Conservation (phyloP, 257 asterid genomes). For the Ilex aquifolium region DNA sequence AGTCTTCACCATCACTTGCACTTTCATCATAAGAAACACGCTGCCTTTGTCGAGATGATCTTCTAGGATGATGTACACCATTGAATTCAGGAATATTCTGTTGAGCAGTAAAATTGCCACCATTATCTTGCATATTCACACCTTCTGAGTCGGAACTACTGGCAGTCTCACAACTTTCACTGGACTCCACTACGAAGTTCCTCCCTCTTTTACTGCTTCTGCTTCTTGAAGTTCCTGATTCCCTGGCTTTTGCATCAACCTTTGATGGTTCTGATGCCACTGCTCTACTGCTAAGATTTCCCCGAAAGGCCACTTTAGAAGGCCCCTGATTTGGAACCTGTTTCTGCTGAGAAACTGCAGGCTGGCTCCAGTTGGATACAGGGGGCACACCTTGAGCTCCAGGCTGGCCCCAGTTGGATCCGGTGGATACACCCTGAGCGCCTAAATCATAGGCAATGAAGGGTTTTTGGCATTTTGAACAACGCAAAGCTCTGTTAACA, state of each 20-base stretch:
- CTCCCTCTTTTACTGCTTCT: conserved; percentile 43
- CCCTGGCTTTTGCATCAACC: conserved; percentile 21
- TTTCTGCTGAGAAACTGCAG: conserved; percentile 21
- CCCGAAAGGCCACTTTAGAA: conserved; percentile 19
- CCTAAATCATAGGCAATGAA: conserved; percentile 37
- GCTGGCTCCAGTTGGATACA: conserved; percentile 18
- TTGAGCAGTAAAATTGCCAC: conserved; percentile 14
- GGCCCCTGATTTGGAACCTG: conserved; percentile 21
- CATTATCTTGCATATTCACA: conserved; percentile 18
- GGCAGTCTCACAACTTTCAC: conserved; percentile 47
- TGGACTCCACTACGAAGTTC: conserved; percentile 36
- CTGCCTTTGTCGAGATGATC: conserved; percentile 62
- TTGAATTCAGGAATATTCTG: conserved; percentile 29
- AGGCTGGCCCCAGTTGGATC: conserved; percentile 26
- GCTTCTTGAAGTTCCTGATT: conserved; percentile 18
- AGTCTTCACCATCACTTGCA: conserved; percentile 38
- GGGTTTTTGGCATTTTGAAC: conserved; percentile 39
- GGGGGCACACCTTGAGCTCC: conserved; percentile 26
- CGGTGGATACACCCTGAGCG: conserved; percentile 28
- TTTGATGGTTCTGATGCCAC: conserved; percentile 27
- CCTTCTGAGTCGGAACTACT: conserved; percentile 43
- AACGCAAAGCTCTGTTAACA: conserved; percentile 30
- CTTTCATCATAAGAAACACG: conserved; percentile 48
- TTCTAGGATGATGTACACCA: conserved; percentile 25
- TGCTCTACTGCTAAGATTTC: conserved; percentile 8